Percentiles rank a stretch among this genome's conserved stretches.
phyloP scores from a whole-genome alignment of 139 green algal genomes.

The Coccomyxa sp. region DNA sequence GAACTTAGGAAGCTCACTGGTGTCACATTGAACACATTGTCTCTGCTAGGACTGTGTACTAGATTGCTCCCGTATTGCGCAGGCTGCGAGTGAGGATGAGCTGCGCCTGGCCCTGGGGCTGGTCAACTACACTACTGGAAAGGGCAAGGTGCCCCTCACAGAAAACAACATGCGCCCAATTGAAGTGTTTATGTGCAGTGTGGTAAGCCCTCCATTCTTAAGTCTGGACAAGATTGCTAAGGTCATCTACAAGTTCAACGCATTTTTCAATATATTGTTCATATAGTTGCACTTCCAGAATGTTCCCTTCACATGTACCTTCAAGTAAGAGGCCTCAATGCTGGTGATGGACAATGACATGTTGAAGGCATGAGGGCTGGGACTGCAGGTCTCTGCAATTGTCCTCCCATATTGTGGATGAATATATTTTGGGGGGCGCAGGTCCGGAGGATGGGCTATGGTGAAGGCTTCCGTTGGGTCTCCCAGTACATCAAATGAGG shows the following conservation, averaged over 20 bases:
- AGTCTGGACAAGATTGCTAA: not conserved
- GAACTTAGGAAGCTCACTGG: too few species aligned
- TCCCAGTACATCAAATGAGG: conserved; percentile 92
- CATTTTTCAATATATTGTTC: not conserved
- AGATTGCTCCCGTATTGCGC: not conserved
- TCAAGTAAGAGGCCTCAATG: not conserved
- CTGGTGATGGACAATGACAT: too few species aligned
- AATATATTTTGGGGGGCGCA: conserved; percentile 2
- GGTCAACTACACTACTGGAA: conserved; percentile 93
- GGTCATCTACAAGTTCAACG: not conserved
- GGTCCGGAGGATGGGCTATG: conserved; percentile 89
- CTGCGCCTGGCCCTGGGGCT: conserved; percentile 88
- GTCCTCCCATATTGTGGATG: too few species aligned
- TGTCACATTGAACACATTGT: too few species aligned
- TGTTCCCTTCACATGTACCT: not conserved
- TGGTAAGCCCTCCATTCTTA: conserved; percentile 54
- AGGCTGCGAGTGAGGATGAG: conserved; percentile 75
- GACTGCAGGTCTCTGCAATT: too few species aligned
- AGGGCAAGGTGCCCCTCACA: conserved; percentile 90
- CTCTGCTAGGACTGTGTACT: not conserved
- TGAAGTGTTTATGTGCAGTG: conserved; percentile 97
- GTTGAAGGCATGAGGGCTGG: too few species aligned
- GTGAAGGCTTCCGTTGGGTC: conserved; percentile 96
- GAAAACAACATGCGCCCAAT: conserved; percentile 84
- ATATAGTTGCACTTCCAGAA: not conserved